Conservation (phyloP, 495 filamentous ascomycete genomes). For the Penicillium canescens region DNA sequence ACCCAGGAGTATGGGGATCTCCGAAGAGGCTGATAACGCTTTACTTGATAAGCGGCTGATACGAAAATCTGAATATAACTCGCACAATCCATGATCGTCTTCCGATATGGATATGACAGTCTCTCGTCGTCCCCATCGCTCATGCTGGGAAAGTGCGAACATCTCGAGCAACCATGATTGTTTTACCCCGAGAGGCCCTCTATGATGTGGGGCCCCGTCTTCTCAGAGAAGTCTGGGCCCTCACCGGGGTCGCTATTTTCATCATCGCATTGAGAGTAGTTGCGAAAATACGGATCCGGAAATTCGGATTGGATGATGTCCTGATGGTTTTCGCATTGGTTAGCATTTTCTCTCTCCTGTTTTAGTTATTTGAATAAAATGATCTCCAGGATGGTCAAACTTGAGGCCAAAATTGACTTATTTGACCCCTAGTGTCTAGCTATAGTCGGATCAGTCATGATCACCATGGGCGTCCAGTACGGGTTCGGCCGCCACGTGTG, state of each 20-base stretch:
- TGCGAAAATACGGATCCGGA: slow-evolving; percentile 26
- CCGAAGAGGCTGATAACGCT: slow-evolving; percentile 4
- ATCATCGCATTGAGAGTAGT: slow-evolving; percentile 19
- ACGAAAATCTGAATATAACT: slow-evolving; percentile 9
- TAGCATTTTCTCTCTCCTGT: slow-evolving; percentile 11
- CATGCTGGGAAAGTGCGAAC: not conserved
- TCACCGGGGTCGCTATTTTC: slow-evolving; percentile 20
- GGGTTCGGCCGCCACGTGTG: slow-evolving; percentile 25
- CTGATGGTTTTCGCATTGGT: slow-evolving; percentile 30
- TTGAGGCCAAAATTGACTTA: not conserved
- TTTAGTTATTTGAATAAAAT: not conserved
- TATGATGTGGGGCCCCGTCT: slow-evolving; percentile 18
- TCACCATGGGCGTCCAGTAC: slow-evolving; percentile 20
- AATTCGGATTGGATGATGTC: slow-evolving; percentile 28
- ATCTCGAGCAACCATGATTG: slow-evolving; percentile 11
- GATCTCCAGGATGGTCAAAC: not conserved
- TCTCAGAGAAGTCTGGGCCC: slow-evolving; percentile 28
- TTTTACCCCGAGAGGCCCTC: not conserved
- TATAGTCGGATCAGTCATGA: slow-evolving; percentile 24
- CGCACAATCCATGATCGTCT: not conserved
- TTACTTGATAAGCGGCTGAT: slow-evolving; percentile 13
- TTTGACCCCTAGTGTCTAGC: slow-evolving; percentile 17
- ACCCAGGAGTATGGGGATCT: slow-evolving; percentile 12
- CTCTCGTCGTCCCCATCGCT: not conserved
- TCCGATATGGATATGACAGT: not conserved